phyloP scores from a whole-genome alignment of 768 basidiomycete genomes.

The Panaeolus papilionaceus region DNA sequence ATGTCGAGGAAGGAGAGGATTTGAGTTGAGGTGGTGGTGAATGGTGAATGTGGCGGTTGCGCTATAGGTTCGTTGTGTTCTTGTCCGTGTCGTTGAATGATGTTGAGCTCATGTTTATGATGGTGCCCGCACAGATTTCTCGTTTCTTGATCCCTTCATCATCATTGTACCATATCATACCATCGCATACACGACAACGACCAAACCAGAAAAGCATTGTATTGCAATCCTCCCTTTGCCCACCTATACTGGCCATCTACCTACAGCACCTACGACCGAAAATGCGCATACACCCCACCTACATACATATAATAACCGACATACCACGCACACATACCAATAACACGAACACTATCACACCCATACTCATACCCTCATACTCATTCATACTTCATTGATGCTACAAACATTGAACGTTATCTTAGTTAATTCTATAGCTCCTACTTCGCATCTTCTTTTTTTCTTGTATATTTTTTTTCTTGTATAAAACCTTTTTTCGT shows the following conservation, averaged over 20 bases:
- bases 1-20: constrained; percentile 55
- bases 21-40: constrained; percentile 13
- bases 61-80: neutral
- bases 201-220: neutral
- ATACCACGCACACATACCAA: too few relatives aligned
- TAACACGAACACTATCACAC: neutral
- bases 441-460: too few relatives aligned
- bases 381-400: too few relatives aligned
- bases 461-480: too few relatives aligned
- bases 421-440: too few relatives aligned
- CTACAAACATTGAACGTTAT: too few relatives aligned
- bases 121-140: neutral
- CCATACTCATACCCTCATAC: too few relatives aligned
- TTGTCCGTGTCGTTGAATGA: too few relatives aligned
- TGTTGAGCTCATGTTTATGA: too few relatives aligned
- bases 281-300: neutral
- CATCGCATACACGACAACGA: neutral
- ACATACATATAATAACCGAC: neutral
- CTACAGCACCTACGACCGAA: neutral
- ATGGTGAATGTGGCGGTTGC: neutral
- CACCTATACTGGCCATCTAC: too few relatives aligned
- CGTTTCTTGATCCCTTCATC: neutral
- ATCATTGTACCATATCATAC: neutral
- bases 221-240: neutral
- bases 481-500: too few relatives aligned